A percentile compares a stretch with the other conserved stretches of the same genome.
These are phyloP conservation scores for Neopestalotiopsis sp. DNA, from an alignment of 2,329 filamentous ascomycete species.

Conservation along the genomic window DNA sequence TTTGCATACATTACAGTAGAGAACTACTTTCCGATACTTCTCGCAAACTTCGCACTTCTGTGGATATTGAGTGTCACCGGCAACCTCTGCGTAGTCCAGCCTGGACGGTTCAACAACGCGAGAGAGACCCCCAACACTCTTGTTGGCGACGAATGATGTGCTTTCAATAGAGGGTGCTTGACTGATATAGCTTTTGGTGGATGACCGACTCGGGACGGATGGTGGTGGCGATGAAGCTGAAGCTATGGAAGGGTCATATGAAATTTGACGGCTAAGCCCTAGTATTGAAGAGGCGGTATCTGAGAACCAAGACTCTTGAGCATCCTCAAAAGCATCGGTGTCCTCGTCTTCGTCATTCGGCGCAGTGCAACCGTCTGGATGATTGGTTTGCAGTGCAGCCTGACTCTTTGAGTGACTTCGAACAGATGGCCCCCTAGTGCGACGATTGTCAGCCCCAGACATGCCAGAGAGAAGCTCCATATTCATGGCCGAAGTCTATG, in stretches of 20 bases:
- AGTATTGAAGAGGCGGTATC: not conserved
- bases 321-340: constrained; percentile 4
- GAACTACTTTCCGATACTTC: constrained; percentile 2
- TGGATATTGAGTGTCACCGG: not conserved
- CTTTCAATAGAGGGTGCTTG: not conserved
- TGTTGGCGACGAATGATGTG: too few relatives aligned
- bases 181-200: not conserved
- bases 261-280: not conserved
- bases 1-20: constrained; percentile 16
- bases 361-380: too few relatives aligned
- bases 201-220: not conserved
- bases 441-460: too few relatives aligned
- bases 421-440: too few relatives aligned
- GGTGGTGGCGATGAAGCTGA: not conserved
- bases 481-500: too few relatives aligned
- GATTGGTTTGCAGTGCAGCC: too few relatives aligned
- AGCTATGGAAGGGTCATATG: not conserved
- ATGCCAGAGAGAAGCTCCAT: too few relatives aligned
- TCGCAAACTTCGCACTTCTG: constrained; percentile 12
- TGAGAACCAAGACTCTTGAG: constrained; percentile 5
- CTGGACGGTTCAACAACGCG: not conserved
- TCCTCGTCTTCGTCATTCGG: constrained; percentile 9
- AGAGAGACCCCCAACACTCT: too few relatives aligned
- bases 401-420: too few relatives aligned
- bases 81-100: not conserved